Conservation (phyloP, 116 monocot genomes). For the Iris pallida region DNA sequence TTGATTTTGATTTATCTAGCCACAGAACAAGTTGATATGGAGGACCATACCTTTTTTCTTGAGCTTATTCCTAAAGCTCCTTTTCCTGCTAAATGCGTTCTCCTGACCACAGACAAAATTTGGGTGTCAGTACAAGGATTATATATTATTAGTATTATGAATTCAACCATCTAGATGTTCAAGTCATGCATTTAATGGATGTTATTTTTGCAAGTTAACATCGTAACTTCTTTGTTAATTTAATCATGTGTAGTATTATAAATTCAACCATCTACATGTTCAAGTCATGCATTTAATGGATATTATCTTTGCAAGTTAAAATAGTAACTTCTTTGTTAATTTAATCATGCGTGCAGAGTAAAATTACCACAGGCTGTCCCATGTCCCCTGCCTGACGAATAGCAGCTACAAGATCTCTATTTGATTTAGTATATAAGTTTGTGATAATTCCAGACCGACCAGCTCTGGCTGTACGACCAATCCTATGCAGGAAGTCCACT, state of each 20-base stretch:
- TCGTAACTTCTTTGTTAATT: neutral
- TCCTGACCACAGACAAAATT: constrained; percentile 47
- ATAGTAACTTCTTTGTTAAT: neutral
- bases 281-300: neutral
- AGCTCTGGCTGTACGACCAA: constrained; percentile 95
- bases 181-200: neutral
- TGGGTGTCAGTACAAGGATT: too few relatives aligned
- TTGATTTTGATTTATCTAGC: too few relatives aligned
- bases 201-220: neutral
- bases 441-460: constrained; percentile 85
- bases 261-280: neutral
- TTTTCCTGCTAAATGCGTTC: constrained; percentile 93
- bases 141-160: neutral
- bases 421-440: constrained; percentile 69
- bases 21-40: too few relatives aligned
- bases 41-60: constrained; percentile 66
- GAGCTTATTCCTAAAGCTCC: constrained; percentile 92
- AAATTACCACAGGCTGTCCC: constrained; percentile 69
- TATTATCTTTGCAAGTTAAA: neutral
- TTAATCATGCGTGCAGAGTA: neutral
- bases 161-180: neutral
- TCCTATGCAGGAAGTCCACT: constrained; percentile 93
- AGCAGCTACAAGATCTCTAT: constrained; percentile 73
- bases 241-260: neutral
- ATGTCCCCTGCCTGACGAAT: constrained; percentile 53